Base-by-base conservation (phyloP, 2,329 filamentous ascomycete species). In the Fusarium vanettenii region DNA sequence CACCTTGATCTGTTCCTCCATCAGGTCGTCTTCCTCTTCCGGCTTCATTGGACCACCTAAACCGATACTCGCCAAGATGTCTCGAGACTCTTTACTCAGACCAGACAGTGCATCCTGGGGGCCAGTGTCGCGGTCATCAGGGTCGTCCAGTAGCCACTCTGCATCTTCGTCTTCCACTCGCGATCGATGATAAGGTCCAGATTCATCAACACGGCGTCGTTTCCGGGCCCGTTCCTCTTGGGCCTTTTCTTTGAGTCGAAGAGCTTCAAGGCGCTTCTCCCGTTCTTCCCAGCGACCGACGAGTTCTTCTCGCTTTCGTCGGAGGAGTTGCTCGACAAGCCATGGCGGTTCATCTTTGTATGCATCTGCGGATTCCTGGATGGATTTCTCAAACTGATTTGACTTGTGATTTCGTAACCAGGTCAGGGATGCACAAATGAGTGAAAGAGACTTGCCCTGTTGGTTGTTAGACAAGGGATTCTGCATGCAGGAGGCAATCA, bases 321-420 rank as follows among this genome's bases (percentile, higher is more conserved):
- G 88, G 59, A 92, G 88, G 59, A 94, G 91, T 81, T 95, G 93
- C 72, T 97, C 92, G 4, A 95, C 81, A 77, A 98, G 92, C 95
- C 95, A 98, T 2, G 92, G 90, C 0, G 95, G 95, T 78, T 97
- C 95, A 75, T 93, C 92, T 66, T 91, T 84, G 74, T 86, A 86
- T 2, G 83, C 78, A 1, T 83, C 79, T 3, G 82, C 86, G 57
- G 82, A 87, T 67, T 79, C 83, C 67, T 81, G 86, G 67, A 86
- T 88, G 55, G 78, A 88, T 74, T 80, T 88, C 82, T 86, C 93
- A 82, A 86, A 92, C 83, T 70, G 81, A 76, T 79, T 86, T 81
- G 83, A 91, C 81, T 97, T 96, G 83, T 95, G 90, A 66, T 94
- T 90, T 57, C 95, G 92, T n/a, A 98, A 87, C 95, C 95, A 98